Conservation (phyloP, 2,329 filamentous ascomycete genomes). For the Diaporthe sp. region DNA sequence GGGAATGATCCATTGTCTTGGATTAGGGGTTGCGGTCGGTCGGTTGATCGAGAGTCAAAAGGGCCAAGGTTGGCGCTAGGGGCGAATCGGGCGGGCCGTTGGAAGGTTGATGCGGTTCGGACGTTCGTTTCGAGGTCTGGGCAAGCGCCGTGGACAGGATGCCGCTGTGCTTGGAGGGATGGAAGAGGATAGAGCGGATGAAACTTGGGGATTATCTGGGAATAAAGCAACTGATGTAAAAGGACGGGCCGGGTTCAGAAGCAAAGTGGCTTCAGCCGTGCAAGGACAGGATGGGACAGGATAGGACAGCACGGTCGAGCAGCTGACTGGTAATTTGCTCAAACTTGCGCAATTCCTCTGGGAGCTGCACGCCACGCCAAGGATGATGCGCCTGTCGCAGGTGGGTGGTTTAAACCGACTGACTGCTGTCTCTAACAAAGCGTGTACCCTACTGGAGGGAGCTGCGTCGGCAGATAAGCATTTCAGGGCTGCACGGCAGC, state of each 20-base stretch:
- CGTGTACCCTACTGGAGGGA: neutral
- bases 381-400: slow-evolving; percentile 24
- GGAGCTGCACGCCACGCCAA: slow-evolving; percentile 20
- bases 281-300: neutral
- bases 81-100: neutral
- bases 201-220: neutral
- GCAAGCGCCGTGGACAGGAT: neutral
- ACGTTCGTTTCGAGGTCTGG: neutral
- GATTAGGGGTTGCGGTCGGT: slow-evolving; percentile 34
- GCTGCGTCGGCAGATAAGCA: slow-evolving; percentile 13
- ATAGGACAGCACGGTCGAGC: slow-evolving; percentile 7
- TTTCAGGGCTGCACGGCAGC: slow-evolving; percentile 10
- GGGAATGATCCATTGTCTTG: slow-evolving; percentile 60
- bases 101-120: slow-evolving; percentile 18
- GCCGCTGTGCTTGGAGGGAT: neutral
- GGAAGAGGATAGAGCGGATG: neutral
- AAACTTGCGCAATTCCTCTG: slow-evolving; percentile 31
- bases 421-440: slow-evolving; percentile 4
- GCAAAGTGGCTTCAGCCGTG: slow-evolving; percentile 1
- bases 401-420: neutral
- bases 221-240: neutral
- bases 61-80: slow-evolving; percentile 37
- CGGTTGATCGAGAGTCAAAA: neutral
- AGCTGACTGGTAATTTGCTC: slow-evolving; percentile 36
- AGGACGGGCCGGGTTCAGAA: slow-evolving; percentile 5